phyloP scores from a whole-genome alignment of 495 filamentous ascomycete species.

The Echria macrotheca region DNA sequence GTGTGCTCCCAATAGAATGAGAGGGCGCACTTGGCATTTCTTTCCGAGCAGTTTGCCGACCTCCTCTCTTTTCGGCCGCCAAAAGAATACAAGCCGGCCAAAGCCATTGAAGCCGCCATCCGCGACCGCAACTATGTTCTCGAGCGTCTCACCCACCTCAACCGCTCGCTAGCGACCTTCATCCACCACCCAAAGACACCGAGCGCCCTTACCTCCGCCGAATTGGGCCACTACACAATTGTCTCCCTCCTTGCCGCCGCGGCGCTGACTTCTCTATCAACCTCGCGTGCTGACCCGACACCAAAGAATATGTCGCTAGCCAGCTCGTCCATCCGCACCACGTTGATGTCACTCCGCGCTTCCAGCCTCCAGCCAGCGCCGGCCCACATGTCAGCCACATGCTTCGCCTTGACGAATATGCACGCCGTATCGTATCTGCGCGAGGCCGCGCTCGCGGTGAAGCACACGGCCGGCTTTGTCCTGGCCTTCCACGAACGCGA shows the following conservation, averaged over 20 bases:
- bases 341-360: slow-evolving; percentile 19
- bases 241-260: slow-evolving; percentile 23
- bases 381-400: background rate
- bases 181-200: slow-evolving; percentile 16
- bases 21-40: slow-evolving; percentile 35
- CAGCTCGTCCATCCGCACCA: slow-evolving; percentile 12
- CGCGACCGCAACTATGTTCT: slow-evolving; percentile 32
- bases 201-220: slow-evolving; percentile 19
- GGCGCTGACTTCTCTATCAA: slow-evolving; percentile 20
- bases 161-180: slow-evolving; percentile 29
- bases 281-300: slow-evolving; percentile 16
- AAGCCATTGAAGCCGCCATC: slow-evolving; percentile 24
- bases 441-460: slow-evolving; percentile 33
- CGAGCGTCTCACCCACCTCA: slow-evolving; percentile 22
- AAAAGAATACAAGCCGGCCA: slow-evolving; percentile 39
- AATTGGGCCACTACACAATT: slow-evolving; percentile 23
- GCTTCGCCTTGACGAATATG: slow-evolving; percentile 15
- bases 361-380: slow-evolving; percentile 7
- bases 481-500: slow-evolving; percentile 30
- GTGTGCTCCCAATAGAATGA: slow-evolving; percentile 25
- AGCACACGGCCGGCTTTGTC: slow-evolving; percentile 30
- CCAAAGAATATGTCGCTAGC: slow-evolving; percentile 13
- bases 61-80: slow-evolving; percentile 36
- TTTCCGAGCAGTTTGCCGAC: slow-evolving; percentile 41
- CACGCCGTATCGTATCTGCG: slow-evolving; percentile 30